Base-by-base conservation (phyloP, 1,139 yeast species). In the Protomyces macrosporus region DNA sequence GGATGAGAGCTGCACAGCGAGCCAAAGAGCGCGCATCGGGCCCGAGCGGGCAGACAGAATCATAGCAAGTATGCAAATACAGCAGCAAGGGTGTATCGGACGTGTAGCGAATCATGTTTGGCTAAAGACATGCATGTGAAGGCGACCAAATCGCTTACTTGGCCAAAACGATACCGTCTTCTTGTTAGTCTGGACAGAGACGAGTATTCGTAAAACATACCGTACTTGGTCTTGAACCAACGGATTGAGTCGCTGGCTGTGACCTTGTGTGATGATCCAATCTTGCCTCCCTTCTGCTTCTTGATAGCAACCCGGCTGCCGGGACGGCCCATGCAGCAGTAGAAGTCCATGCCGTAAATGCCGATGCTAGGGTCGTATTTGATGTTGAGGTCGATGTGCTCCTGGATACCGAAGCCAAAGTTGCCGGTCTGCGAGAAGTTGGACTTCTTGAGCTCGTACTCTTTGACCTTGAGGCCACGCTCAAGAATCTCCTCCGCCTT, bases 281-380 rank as follows among this genome's bases (percentile, higher is more conserved):
- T 83, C 74, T 82, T 83, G 76, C 91, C 83, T 80, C 86, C 84
- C 78, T 89, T 84, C 85, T 96, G 89, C 96, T 93, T 93, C 87
- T 98, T 93, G 86, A 97, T 93, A 78, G 98, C 85, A 74, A 93
- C 88, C 85, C 98, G 90, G 85, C 85, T 88, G 84, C 99, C 99
- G 78, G 97, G 95, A 84, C 99, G 91, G 80, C 97, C 97, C 85
- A 93, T 84, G 78, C 91, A 97, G 78, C 93, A 93, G 93, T 90
- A 95, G 88, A 93, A 93, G 83, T 93, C 98, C 99, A 93, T 93
- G 86, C 99, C 98, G 93, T 93, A 95, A 81, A 93, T 93, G 81
- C 98, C 98, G 78, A 93, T 95, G 79, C 89, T 85, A 81, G 99
- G 99, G 82, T 95, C 98, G 84, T 93, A 93, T 86, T 95, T 95